phyloP scores from a whole-genome alignment of 495 filamentous ascomycete species.

The Astrothelium macrocarpum region DNA sequence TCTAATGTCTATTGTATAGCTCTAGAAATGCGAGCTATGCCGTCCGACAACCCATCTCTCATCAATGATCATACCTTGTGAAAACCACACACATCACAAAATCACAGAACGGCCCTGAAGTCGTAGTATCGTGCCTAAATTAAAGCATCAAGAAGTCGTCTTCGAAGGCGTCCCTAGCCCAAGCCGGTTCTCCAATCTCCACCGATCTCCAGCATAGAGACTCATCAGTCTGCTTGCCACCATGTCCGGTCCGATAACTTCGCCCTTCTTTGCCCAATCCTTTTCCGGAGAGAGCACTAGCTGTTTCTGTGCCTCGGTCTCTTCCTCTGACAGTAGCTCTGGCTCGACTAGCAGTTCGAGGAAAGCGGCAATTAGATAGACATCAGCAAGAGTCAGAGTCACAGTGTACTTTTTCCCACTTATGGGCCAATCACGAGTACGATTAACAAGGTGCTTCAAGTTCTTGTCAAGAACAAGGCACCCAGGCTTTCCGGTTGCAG shows the following conservation, averaged over 20 bases:
- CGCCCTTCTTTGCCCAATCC: conserved; percentile 5
- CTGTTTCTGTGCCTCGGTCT: conserved; percentile 15
- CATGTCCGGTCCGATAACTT: conserved; percentile 11
- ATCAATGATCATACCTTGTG: neutral
- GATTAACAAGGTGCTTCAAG: neutral
- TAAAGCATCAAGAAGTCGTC: neutral
- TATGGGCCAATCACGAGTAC: neutral
- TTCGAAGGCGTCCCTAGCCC: conserved; percentile 4
- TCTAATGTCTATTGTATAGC: neutral
- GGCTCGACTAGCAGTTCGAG: conserved; percentile 9
- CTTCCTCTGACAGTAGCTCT: conserved; percentile 12
- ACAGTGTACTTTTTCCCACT: conserved; percentile 4
- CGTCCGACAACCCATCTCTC: neutral
- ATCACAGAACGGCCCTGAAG: neutral
- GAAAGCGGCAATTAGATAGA: conserved; percentile 20
- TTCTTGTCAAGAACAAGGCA: neutral
- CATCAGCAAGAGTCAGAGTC: neutral
- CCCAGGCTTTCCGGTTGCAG: neutral
- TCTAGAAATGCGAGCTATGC: neutral
- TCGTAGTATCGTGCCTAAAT: neutral
- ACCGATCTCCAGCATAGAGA: conserved; percentile 18
- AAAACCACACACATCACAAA: neutral
- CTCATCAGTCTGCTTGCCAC: conserved; percentile 21
- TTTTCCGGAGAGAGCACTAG: conserved; percentile 16
- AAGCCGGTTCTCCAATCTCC: conserved; percentile 23